A percentile compares a stretch with the other conserved stretches of the same genome.
Evolutionary conservation across 176 grass and related monocot genomes (phyloP).

Genomic region (Aechmea fasciata): DNA sequence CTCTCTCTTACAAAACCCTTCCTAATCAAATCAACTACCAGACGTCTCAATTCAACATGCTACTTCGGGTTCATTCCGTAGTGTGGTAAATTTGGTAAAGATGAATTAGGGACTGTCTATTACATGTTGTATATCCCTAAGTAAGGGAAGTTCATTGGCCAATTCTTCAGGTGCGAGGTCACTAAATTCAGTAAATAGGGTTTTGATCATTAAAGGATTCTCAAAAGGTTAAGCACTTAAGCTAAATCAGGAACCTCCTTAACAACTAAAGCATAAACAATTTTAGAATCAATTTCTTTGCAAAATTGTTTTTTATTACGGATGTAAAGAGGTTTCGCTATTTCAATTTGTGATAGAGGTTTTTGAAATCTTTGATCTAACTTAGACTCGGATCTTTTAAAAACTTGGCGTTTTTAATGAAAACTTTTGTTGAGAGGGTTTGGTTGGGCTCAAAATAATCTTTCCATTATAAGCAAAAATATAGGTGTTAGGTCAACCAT

Average conservation of each 20-base stretch:
- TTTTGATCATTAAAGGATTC: background rate
- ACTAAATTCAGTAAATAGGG: background rate
- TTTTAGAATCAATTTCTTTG: background rate
- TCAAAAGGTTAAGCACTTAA: background rate
- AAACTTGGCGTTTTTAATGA: background rate
- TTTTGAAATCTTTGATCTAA: background rate
- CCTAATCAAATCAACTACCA: background rate
- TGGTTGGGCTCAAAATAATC: background rate
- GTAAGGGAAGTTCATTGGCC: no score
- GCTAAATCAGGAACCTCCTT: background rate
- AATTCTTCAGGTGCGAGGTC: background rate
- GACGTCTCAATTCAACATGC: background rate
- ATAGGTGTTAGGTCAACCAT: background rate
- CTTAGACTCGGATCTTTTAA: background rate
- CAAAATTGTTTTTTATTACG: background rate
- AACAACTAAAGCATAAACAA: background rate
- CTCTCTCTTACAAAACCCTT: constrained; percentile 13
- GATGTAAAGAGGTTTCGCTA: background rate
- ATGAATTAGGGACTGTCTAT: background rate
- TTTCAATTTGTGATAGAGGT: background rate
- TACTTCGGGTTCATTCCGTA: background rate
- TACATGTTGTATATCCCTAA: constrained; percentile 8
- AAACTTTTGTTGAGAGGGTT: background rate
- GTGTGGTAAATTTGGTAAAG: constrained; percentile 3
- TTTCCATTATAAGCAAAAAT: background rate